phyloP scores from a whole-genome alignment of 2,329 filamentous ascomycete genomes.

The Escovopsis sp. region DNA sequence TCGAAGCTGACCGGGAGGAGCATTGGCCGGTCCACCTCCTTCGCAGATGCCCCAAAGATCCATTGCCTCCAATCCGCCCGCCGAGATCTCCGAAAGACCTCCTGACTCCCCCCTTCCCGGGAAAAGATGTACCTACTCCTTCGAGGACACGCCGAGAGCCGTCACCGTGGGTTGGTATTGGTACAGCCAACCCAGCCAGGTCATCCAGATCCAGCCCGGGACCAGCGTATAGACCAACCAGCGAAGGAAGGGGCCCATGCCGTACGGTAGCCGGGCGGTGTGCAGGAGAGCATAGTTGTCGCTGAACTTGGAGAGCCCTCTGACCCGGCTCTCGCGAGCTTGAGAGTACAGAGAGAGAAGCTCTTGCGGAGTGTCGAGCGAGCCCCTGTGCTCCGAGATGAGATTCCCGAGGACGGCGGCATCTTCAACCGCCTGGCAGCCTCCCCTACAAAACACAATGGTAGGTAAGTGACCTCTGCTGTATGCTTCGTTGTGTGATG shows the following conservation, averaged over 20 bases:
- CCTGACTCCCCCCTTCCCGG: too few relatives aligned
- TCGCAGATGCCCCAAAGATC: too few relatives aligned
- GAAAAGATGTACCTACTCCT: too few relatives aligned
- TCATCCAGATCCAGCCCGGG: slow-evolving; percentile 7
- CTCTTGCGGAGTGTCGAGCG: slow-evolving; percentile 3
- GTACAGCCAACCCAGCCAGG: slow-evolving; percentile 9
- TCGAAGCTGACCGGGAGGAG: too few relatives aligned
- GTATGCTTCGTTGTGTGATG: not conserved
- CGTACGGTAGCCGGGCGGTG: slow-evolving; percentile 7
- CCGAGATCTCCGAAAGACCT: too few relatives aligned
- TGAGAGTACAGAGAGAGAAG: slow-evolving; percentile 5
- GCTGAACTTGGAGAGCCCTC: slow-evolving; percentile 7
- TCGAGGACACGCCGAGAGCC: not conserved
- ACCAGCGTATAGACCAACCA: slow-evolving; percentile 7
- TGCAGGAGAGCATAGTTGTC: slow-evolving; percentile 7
- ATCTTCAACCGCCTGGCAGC: slow-evolving; percentile 8
- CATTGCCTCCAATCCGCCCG: too few relatives aligned
- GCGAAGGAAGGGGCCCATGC: slow-evolving; percentile 5
- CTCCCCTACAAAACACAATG: slow-evolving; percentile 3
- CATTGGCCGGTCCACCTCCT: too few relatives aligned
- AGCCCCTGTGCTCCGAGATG: slow-evolving; percentile 4
- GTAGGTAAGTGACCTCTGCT: too few relatives aligned
- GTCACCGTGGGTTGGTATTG: slow-evolving; percentile 6
- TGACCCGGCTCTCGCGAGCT: slow-evolving; percentile 5
- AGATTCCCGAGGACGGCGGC: slow-evolving; percentile 7